Percentiles rank a stretch among this genome's conserved stretches.
Evolutionary conservation across 768 basidiomycete species (phyloP).

Genomic region (Amanita rubescens): DNA sequence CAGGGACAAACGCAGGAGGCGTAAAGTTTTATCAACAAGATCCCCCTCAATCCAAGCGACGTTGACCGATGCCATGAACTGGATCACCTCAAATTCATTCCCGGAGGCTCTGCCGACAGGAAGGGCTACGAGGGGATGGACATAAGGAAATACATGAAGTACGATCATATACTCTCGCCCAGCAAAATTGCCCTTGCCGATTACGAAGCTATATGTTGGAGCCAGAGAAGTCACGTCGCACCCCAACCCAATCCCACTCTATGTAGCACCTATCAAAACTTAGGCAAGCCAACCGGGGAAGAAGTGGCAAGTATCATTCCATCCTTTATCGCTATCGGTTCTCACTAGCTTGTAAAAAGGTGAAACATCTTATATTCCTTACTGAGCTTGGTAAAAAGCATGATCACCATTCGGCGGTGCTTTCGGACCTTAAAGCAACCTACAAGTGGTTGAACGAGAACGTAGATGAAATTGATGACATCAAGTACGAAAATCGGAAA

Average conservation of each 20-base stretch:
- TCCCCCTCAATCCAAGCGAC: slow-evolving; percentile 23
- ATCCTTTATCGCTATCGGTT: not conserved
- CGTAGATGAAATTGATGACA: slow-evolving; percentile 11
- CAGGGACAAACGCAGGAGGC: too few species aligned
- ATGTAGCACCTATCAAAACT: slow-evolving; percentile 20
- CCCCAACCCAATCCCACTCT: slow-evolving; percentile 20
- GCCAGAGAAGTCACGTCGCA: slow-evolving; percentile 33
- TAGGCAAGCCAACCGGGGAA: slow-evolving; percentile 31
- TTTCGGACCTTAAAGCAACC: slow-evolving; percentile 33
- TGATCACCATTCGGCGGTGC: slow-evolving; percentile 20
- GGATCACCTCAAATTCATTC: slow-evolving; percentile 33
- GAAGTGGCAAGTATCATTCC: slow-evolving; percentile 34
- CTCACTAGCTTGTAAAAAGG: slow-evolving; percentile 24
- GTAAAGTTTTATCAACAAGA: slow-evolving; percentile 18
- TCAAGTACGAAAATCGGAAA: slow-evolving; percentile 16
- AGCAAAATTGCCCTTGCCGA: slow-evolving; percentile 28
- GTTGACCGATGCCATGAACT: slow-evolving; percentile 22
- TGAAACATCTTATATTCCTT: slow-evolving; percentile 33
- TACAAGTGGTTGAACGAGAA: slow-evolving; percentile 35
- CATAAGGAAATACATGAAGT: slow-evolving; percentile 17
- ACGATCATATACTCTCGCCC: slow-evolving; percentile 29
- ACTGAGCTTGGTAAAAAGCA: slow-evolving; percentile 20
- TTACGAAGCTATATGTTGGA: slow-evolving; percentile 39
- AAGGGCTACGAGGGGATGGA: slow-evolving; percentile 12
- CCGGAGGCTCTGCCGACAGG: slow-evolving; percentile 20